Evolutionary conservation across 495 filamentous ascomycete species (phyloP).

Genomic region (Penicillium paradoxum): DNA sequence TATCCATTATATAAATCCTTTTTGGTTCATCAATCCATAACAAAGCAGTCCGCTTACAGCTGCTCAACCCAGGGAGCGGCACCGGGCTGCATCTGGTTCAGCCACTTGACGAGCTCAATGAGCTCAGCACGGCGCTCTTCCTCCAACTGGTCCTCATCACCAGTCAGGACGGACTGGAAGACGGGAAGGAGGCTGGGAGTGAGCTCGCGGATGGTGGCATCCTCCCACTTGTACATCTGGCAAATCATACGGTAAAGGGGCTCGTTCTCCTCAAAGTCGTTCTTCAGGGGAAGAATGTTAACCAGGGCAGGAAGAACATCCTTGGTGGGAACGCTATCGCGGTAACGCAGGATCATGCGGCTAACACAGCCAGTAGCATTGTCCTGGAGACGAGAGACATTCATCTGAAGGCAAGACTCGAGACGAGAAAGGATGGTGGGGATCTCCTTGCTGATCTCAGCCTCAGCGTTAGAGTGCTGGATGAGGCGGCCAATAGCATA

Average conservation of each 20-base stretch:
- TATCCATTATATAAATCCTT: constrained; percentile 36
- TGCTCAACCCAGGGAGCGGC: constrained; percentile 43
- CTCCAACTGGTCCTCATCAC: constrained; percentile 79
- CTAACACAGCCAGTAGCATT: constrained; percentile 90
- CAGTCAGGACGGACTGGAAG: constrained; percentile 72
- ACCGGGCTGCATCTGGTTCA: constrained; percentile 52
- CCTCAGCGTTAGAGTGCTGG: constrained; percentile 66
- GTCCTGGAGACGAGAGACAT: constrained; percentile 75
- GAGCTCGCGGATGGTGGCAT: constrained; percentile 67
- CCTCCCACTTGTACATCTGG: constrained; percentile 70
- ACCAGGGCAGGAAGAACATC: constrained; percentile 80
- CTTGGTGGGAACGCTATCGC: constrained; percentile 68
- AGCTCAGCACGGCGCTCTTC: constrained; percentile 69
- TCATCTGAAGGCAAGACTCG: constrained; percentile 72
- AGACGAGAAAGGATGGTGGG: constrained; percentile 72
- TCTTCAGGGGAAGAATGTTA: constrained; percentile 76
- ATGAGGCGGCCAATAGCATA: constrained; percentile 84
- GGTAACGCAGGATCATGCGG: constrained; percentile 84
- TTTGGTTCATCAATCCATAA: constrained; percentile 22
- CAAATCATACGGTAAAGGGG: constrained; percentile 85
- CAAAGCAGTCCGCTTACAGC: constrained; percentile 27
- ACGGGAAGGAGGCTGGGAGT: constrained; percentile 74
- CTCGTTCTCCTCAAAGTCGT: constrained; percentile 95
- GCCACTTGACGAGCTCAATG: constrained; percentile 64
- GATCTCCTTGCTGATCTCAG: constrained; percentile 67